Evolutionary conservation across 1,284 basidiomycete genomes (phyloP).

Genomic region (Pseudozyma flocculosa): DNA sequence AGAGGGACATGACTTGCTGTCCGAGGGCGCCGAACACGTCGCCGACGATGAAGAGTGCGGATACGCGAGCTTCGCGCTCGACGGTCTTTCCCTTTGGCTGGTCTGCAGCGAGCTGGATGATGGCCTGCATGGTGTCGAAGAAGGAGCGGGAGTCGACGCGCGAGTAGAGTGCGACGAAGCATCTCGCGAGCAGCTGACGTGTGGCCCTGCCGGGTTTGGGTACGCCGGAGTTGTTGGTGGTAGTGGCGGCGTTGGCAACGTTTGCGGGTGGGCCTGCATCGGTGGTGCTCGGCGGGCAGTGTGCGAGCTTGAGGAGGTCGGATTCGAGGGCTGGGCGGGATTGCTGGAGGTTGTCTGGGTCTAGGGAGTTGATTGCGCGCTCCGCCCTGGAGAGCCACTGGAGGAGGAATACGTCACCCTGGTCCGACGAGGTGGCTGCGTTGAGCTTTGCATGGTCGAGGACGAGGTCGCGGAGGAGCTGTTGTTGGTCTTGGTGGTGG

Average conservation of each 20-base stretch:
- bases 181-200: conserved; percentile 75
- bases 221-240: conserved; percentile 11
- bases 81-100: conserved; percentile 63
- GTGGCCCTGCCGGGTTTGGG: conserved; percentile 75
- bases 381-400: conserved; percentile 76
- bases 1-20: conserved; percentile 85
- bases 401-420: conserved; percentile 76
- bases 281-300: background rate
- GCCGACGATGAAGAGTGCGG: conserved; percentile 74
- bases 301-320: conserved; percentile 67
- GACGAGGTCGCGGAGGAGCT: conserved; percentile 19
- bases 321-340: conserved; percentile 67
- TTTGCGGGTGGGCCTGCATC: too few relatives aligned
- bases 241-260: background rate
- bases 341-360: conserved; percentile 63
- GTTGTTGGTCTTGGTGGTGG: conserved; percentile 9
- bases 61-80: conserved; percentile 74
- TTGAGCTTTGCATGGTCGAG: conserved; percentile 39
- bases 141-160: conserved; percentile 75
- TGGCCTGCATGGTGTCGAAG: conserved; percentile 75
- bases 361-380: conserved; percentile 62
- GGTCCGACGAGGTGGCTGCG: conserved; percentile 66
- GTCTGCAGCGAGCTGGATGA: conserved; percentile 37
- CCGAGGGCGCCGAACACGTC: conserved; percentile 83
- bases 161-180: conserved; percentile 74